Base-by-base conservation (phyloP, 345 rosid species). In the Toxicodendron radicans region DNA sequence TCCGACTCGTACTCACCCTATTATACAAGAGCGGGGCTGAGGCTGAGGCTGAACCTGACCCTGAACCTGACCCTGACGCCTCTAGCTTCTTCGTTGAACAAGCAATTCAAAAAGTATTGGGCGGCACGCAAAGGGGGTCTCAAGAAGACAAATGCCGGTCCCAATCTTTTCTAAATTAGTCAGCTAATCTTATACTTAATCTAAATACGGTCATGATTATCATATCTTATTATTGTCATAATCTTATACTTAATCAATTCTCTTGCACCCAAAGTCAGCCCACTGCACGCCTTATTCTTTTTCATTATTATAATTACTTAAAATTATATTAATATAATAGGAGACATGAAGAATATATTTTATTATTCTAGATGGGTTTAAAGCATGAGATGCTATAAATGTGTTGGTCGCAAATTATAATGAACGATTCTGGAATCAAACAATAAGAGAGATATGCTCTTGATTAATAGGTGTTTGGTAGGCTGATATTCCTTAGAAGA, bases 121-220 rank as follows among this genome's bases (percentile, higher is more conserved):
- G 70, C 76, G 76, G 64, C 70, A 73, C 70, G 70, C 76, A 38
- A 73, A 64, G 64, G 16, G 61, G 1, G n/a, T n/a, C n/a, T 3
- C 30, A 57, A 38, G 43, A 58, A 11, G 33, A 58, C 61, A 58
- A 58, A 21, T 24, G 2, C 27, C 12, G 61, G 61, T 30, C 61
- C 43, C 9, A 38, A 38, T 38, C 43, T 58, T 58, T 24, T 30
- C 61, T 0, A 58, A 27, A 58, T 24, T 0, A 38, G 43, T 38
- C 43, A 38, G 43, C 43, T 7, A 7, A 38, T 38, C 43, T 38
- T 38, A 38, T 38, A 38, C 43, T 38, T 7, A 6, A 38, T 48
- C 52, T 14, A 18, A 5, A 16, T 51, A 16, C 18, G 54, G 54
- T n/a, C 54, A 4, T 4, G 54, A 51, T 51, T 14, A 13, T 51